Base-by-base conservation (phyloP, 2,329 filamentous ascomycete genomes). In the Botryotinia globosa region DNA sequence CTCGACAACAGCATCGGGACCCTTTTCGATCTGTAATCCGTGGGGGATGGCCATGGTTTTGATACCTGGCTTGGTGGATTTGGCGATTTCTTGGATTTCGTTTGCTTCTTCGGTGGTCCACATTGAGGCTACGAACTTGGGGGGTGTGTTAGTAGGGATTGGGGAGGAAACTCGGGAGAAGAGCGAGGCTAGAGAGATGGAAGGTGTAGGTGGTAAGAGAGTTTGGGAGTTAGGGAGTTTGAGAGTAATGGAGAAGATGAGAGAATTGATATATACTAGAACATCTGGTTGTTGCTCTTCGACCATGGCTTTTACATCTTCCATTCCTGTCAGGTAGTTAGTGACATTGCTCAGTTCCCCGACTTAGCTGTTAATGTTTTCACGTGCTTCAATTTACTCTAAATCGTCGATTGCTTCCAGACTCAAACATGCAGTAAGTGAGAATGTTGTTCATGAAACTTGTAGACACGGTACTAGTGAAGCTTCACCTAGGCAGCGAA, bases 41-140 rank as follows among this genome's bases (percentile, higher is more conserved):
- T 86, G 83, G 0, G 87, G 87, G 65, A 88, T 84, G 0, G 85
- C 85, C 77, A 87, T 83, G 0, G 84, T 86, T 78, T 84, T 85
- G 74, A 88, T 83, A 16, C 83, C 82, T 0, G 86, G 85, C 34
- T 83, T 79, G 39, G 84, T 62, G 34, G 59, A 62, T n/a, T 62
- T 39, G 59, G 59, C 25, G n/a, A 56, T 56, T 56, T 56, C 51
- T 18, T 56, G 80, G 39, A 87, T 87, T 73, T 83, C 78, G 10
- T 81, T 76, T 37, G 83, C 83, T 78, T 88, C 82, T 74, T 87
- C 85, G 0, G 82, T 77, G 0, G 83, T 82, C 83, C 83, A 85
- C 83, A 84, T 85, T n/a, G 83, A 90, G 4, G 89, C 89, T 69
- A 85, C 88, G 82, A 89, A 90, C 87, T 90, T 25, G 22, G 9